Conservation (phyloP, 2,329 filamentous ascomycete species). For the Aspergillus sclerotialis region DNA sequence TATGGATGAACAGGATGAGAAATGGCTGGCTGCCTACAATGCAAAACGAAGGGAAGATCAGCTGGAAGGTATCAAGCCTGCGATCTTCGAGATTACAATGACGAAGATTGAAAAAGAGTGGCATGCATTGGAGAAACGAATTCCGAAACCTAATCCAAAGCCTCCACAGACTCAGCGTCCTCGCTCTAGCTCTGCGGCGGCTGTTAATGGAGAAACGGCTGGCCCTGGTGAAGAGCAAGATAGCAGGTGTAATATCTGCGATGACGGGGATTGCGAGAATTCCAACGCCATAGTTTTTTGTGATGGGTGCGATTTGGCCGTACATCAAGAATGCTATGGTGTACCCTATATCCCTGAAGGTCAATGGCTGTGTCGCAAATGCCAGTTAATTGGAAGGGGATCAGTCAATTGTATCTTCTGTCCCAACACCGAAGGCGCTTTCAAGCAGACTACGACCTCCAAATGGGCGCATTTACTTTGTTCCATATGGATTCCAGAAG, state of each 20-base stretch:
- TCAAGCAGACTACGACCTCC: constrained; percentile 94
- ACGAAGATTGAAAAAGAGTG: constrained; percentile 99
- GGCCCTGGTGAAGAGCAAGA: constrained; percentile 83
- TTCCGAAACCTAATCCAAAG: constrained; percentile 94
- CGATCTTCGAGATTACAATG: constrained; percentile 95
- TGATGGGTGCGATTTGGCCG: constrained; percentile 92
- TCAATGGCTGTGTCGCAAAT: constrained; percentile 96
- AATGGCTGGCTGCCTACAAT: constrained; percentile 87
- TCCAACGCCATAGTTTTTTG: constrained; percentile 99
- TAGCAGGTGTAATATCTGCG: constrained; percentile 94
- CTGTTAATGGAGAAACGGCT: constrained; percentile 86
- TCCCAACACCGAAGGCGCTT: constrained; percentile 92
- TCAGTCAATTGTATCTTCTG: constrained; percentile 97
- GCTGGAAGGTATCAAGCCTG: constrained; percentile 78
- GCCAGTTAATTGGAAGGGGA: constrained; percentile 86
- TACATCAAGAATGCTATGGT: constrained; percentile 98
- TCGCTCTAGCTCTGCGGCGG: constrained; percentile 85
- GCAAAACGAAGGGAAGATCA: constrained; percentile 64
- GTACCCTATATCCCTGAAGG: constrained; percentile 98
- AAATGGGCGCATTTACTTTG: constrained; percentile 97
- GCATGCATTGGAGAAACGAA: constrained; percentile 91
- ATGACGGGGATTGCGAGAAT: constrained; percentile 99
- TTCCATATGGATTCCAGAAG: constrained; percentile 97
- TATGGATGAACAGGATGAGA: constrained; percentile 98
- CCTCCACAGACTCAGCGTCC: constrained; percentile 91